Evolutionary conservation across 768 basidiomycete genomes (phyloP).

Genomic region (Lentinula sp.): DNA sequence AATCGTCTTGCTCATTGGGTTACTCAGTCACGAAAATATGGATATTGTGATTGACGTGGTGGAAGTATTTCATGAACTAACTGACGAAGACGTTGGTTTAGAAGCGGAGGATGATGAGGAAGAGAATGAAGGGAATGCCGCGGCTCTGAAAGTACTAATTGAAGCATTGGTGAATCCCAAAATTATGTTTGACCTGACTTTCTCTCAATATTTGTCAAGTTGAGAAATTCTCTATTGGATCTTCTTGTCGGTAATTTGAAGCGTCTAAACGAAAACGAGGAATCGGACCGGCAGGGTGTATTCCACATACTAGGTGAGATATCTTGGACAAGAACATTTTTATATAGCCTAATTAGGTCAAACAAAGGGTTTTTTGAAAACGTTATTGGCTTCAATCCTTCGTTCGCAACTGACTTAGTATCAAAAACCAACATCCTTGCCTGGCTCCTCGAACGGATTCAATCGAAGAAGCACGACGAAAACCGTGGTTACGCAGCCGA

Average conservation of each 20-base stretch:
- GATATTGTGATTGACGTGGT: conserved; percentile 97
- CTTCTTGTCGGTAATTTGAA: conserved; percentile 84
- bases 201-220: conserved; percentile 32
- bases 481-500: conserved; percentile 94
- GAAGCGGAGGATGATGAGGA: conserved; percentile 65
- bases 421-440: conserved; percentile 67
- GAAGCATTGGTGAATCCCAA: conserved; percentile 60
- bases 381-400: conserved; percentile 78
- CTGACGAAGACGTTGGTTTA: conserved; percentile 91
- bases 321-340: neutral
- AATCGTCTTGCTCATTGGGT: conserved; percentile 64
- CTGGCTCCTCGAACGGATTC: conserved; percentile 78
- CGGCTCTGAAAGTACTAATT: conserved; percentile 68
- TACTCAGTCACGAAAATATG: conserved; percentile 92
- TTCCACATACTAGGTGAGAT: conserved; percentile 82
- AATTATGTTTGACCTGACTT: neutral
- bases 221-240: conserved; percentile 80
- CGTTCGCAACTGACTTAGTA: conserved; percentile 63
- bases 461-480: conserved; percentile 71
- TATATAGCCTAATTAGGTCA: neutral
- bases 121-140: conserved; percentile 44
- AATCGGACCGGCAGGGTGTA: conserved; percentile 85
- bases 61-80: conserved; percentile 88
- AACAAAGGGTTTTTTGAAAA: conserved; percentile 85
- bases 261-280: conserved; percentile 87